These are phyloP conservation scores for Sungouiella thailandica DNA, from an alignment of 805 yeast species.

Conservation along the genomic window DNA sequence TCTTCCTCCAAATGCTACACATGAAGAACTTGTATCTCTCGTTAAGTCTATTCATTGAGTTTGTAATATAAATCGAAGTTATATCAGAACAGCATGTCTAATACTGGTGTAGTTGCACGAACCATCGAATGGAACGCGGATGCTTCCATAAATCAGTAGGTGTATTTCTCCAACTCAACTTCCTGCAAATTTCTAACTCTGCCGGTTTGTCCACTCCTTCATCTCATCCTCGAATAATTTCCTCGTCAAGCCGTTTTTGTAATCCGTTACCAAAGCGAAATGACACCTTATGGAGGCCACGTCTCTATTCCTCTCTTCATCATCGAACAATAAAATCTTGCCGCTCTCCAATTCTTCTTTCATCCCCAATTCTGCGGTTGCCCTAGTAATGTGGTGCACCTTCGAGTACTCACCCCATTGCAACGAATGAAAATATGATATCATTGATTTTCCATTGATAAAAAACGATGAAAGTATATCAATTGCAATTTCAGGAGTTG, in stretches of 20 bases:
- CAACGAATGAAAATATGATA: slow-evolving; percentile 47
- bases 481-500: slow-evolving; percentile 72
- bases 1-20: slow-evolving; percentile 43
- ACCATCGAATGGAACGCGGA: background rate
- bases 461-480: slow-evolving; percentile 51
- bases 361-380: slow-evolving; percentile 45
- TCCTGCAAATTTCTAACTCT: background rate
- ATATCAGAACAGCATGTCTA: slow-evolving; percentile 4
- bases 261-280: slow-evolving; percentile 60
- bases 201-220: slow-evolving; percentile 22
- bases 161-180: background rate
- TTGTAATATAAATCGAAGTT: slow-evolving; percentile 2
- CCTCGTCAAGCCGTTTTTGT: slow-evolving; percentile 53
- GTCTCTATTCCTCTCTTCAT: slow-evolving; percentile 72
- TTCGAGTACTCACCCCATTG: slow-evolving; percentile 71
- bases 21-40: slow-evolving; percentile 43
- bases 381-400: slow-evolving; percentile 48
- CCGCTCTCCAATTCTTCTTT: slow-evolving; percentile 42
- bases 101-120: background rate
- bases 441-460: slow-evolving; percentile 50
- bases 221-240: slow-evolving; percentile 45
- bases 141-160: background rate
- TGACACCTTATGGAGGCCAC: slow-evolving; percentile 67
- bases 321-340: slow-evolving; percentile 58
- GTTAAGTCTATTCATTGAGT: slow-evolving; percentile 35